Conservation (phyloP, 225 moss, liverwort and hornwort genomes). For the Neckera pumila region DNA sequence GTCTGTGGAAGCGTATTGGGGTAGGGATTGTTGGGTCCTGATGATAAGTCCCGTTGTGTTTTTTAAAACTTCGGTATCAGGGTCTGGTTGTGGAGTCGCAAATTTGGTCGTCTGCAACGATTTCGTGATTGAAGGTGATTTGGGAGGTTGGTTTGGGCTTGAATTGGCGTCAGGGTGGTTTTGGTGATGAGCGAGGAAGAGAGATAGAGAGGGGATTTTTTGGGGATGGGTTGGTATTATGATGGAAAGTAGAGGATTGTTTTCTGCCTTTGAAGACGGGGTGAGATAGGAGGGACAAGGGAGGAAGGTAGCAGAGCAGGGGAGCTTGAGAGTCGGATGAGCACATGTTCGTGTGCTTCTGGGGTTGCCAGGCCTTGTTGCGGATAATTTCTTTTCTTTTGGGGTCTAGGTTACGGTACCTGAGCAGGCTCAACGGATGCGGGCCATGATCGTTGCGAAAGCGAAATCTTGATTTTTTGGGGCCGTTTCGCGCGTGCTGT, state of each 20-base stretch:
- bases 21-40: background rate
- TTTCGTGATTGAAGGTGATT: background rate
- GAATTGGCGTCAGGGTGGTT: background rate
- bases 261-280: background rate
- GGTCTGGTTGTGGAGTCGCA: background rate
- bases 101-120: background rate
- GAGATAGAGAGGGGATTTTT: background rate
- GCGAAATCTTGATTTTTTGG: background rate
- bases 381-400: background rate
- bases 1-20: background rate
- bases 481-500: background rate
- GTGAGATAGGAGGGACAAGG: background rate
- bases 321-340: background rate
- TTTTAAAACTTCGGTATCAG: background rate
- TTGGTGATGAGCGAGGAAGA: background rate
- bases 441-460: background rate
- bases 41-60: background rate
- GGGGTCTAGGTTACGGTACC: background rate
- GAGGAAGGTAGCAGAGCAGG: background rate
- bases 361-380: background rate
- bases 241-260: background rate
- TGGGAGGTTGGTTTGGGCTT: background rate
- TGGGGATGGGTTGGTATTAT: background rate
- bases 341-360: background rate
- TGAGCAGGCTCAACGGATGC: background rate